These are phyloP conservation scores for Juncus effusus DNA, from an alignment of 176 grass and related monocot genomes.

Conservation along the genomic window DNA sequence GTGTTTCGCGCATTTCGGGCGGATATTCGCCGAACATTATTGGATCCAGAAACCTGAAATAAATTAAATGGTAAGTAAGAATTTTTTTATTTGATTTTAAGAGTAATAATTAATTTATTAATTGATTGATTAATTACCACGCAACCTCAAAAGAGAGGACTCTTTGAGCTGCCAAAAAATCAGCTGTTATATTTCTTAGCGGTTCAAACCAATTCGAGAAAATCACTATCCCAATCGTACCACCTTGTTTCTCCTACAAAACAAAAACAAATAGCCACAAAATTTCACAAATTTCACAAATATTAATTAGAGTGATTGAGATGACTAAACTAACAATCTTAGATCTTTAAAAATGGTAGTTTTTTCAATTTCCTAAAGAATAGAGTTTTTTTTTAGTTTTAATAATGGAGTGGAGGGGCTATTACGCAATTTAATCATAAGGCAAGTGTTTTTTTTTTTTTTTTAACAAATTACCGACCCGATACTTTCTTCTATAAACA, in stretches of 20 bases:
- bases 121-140: constrained; percentile 30
- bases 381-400: too few species aligned
- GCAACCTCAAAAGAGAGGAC: constrained; percentile 31
- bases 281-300: too few species aligned
- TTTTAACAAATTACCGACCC: constrained; percentile 20
- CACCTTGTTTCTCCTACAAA: constrained; percentile 37
- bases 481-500: constrained; percentile 51
- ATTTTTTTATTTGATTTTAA: too few species aligned
- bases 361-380: too few species aligned
- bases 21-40: constrained; percentile 56
- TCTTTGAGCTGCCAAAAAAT: constrained; percentile 37
- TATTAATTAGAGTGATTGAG: too few species aligned
- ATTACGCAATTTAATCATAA: too few species aligned
- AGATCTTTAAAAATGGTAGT: too few species aligned
- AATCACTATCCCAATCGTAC: constrained; percentile 41
- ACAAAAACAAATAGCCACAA: not conserved
- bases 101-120: too few species aligned
- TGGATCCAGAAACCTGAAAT: constrained; percentile 53
- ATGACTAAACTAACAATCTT: too few species aligned
- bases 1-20: constrained; percentile 37
- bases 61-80: too few species aligned
- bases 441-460: too few species aligned
- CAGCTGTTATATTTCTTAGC: constrained; percentile 32
- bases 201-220: constrained; percentile 39
- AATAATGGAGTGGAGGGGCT: too few species aligned